Conservation (phyloP, 352 stramenopile genomes). For the Phytophthora fragariae region DNA sequence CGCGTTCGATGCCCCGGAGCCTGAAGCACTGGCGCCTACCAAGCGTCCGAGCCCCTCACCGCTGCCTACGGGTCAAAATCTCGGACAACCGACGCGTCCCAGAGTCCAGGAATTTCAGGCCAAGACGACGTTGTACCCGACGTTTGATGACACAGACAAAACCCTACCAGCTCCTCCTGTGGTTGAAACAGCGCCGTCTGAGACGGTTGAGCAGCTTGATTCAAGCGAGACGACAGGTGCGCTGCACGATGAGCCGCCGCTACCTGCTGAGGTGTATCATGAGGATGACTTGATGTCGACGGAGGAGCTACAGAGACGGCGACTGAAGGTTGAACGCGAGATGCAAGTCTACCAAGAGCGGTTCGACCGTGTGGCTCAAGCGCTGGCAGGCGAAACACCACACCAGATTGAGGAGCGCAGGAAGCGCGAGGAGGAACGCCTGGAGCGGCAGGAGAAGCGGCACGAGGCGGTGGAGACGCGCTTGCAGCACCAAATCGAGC, state of each 20-base stretch:
- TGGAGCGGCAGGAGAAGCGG: constrained; percentile 59
- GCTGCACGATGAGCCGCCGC: background rate
- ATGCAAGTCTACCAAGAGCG: constrained; percentile 53
- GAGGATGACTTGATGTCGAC: constrained; percentile 21
- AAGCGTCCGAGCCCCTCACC: background rate
- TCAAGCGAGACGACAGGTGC: background rate
- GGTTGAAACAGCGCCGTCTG: constrained; percentile 1
- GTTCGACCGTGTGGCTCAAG: constrained; percentile 69
- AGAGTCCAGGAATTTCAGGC: background rate
- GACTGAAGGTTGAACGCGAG: constrained; percentile 48
- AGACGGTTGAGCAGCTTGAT: background rate
- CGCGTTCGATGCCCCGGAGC: constrained; percentile 58
- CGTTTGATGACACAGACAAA: constrained; percentile 30
- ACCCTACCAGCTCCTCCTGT: constrained; percentile 1
- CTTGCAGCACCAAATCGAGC: constrained; percentile 62
- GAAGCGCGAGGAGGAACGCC: constrained; percentile 54
- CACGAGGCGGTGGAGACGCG: constrained; percentile 52
- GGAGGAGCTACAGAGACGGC: constrained; percentile 36
- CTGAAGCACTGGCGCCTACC: constrained; percentile 6
- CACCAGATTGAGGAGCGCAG: constrained; percentile 69
- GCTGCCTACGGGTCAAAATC: background rate
- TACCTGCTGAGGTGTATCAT: constrained; percentile 1
- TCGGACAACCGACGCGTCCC: background rate
- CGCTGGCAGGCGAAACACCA: constrained; percentile 65
- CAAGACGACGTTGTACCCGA: constrained; percentile 35